These are phyloP conservation scores for Ampelomyces quisqualis DNA, from an alignment of 2,329 filamentous ascomycete species.

Conservation along the genomic window DNA sequence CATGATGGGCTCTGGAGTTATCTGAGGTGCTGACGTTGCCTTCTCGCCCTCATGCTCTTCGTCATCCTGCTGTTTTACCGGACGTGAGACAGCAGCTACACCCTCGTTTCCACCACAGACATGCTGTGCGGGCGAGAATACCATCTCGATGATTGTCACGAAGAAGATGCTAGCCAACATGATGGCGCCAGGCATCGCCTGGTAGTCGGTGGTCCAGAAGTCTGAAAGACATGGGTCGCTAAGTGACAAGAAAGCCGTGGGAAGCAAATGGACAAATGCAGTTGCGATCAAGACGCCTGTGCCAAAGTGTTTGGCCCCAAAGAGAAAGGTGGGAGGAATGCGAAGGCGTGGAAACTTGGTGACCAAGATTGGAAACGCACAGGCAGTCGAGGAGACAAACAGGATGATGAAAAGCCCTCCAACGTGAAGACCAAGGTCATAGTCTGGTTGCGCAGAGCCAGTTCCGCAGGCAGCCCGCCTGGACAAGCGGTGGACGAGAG, in stretches of 20 bases:
- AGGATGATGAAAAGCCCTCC: conserved; percentile 40
- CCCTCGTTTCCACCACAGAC: conserved; percentile 56
- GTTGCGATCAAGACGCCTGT: conserved; percentile 82
- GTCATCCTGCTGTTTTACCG: conserved; percentile 5
- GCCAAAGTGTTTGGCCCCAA: conserved; percentile 58
- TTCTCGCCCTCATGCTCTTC: neutral
- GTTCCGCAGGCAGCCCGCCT: conserved; percentile 26
- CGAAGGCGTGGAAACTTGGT: conserved; percentile 61
- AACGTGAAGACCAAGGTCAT: conserved; percentile 34
- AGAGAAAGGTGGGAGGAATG: conserved; percentile 61
- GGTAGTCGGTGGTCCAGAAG: conserved; percentile 60
- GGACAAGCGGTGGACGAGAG: conserved; percentile 8
- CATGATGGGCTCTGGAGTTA: conserved; percentile 7
- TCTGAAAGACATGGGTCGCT: conserved; percentile 54
- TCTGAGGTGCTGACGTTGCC: neutral
- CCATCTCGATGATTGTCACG: conserved; percentile 63
- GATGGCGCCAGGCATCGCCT: conserved; percentile 62
- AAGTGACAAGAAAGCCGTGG: conserved; percentile 56
- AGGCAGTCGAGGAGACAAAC: conserved; percentile 48
- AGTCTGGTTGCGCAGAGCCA: conserved; percentile 25
- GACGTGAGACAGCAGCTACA: conserved; percentile 22
- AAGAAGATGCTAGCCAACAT: conserved; percentile 62
- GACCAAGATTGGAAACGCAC: conserved; percentile 62
- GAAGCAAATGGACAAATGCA: conserved; percentile 73
- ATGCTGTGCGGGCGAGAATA: conserved; percentile 58